Evolutionary conservation across 768 basidiomycete species (phyloP), one percentile per base, ranked within the genome.

Genomic region (Albatrellus ellisii): DNA sequence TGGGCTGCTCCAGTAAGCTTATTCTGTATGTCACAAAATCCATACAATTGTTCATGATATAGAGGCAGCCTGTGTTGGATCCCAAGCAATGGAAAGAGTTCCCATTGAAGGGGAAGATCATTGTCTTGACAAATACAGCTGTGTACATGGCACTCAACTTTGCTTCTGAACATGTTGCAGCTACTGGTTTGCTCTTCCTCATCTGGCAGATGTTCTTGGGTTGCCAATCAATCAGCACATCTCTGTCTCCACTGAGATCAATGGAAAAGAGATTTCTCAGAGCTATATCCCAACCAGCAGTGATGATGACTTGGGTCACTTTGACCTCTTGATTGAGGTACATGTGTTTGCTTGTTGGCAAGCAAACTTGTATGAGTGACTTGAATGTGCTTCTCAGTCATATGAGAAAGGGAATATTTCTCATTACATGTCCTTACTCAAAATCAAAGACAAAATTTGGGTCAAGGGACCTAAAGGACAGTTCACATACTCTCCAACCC

Each of bases 361-460:
- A n/a, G n/a, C n/a, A n/a, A n/a, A n/a, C n/a, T n/a, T n/a, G 12
- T 31, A 31, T 31, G 32, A n/a, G n/a, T n/a, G n/a, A 41, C 18
- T 12, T 20, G 12, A 26, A 9, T 24, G 43, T 27, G 0, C 4
- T 20, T 10, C 15, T 18, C 54, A 95, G 92, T 75, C 89, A 6
- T 99, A 99, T 56, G 94, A 97, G 57, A 82, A 87, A 59, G 95
- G 95, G 45, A 98, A 98, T 69, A 87, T 99, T 57, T 98, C 95
- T 8, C 76, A 79, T 47, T 75, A 87, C 61, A 67, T 98, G 54
- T 72, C 76, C 11, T 64, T 75, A 34, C 75, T 97, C 56, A 88
- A 83, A 47, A 70, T 92, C 31, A 91, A 92, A 46, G 80, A 98
- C 65, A 80, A 70, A 37, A 69, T 95, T 51, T 79, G 77, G 50